phyloP scores from a whole-genome alignment of 768 basidiomycete genomes.

The Lentinula sp. region DNA sequence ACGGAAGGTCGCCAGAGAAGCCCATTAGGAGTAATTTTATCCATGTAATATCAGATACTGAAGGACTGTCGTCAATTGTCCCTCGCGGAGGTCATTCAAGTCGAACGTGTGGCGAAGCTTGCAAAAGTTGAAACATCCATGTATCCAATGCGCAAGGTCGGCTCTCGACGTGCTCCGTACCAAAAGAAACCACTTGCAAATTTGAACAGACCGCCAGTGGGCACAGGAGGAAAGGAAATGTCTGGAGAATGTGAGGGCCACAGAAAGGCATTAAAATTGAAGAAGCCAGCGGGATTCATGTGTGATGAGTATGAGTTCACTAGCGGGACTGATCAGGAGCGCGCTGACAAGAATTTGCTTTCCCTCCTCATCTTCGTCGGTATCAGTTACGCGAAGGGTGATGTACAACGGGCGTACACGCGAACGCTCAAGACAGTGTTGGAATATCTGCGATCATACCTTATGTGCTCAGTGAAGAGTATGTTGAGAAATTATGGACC shows the following conservation, averaged over 20 bases:
- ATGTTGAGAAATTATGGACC: background rate
- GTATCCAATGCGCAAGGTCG: no score
- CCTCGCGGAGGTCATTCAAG: no score
- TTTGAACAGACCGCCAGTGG: background rate
- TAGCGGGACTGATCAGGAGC: background rate
- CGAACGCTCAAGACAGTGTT: background rate
- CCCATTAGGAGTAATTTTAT: no score
- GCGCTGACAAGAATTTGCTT: background rate
- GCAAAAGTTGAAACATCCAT: no score
- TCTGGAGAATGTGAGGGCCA: no score
- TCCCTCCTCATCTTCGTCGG: background rate
- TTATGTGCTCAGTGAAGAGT: background rate
- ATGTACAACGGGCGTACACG: background rate
- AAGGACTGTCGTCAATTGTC: no score
- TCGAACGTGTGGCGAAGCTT: no score
- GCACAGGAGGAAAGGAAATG: background rate
- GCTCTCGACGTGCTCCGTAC: no score
- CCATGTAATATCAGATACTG: no score
- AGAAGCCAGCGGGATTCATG: background rate
- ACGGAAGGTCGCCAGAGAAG: no score
- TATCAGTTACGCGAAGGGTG: background rate
- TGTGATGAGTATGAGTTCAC: background rate
- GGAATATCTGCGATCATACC: background rate
- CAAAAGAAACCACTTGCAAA: no score
- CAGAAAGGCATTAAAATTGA: background rate